Conservation (phyloP, 78 protist species). For the Dictyostelium discoideum region DNA sequence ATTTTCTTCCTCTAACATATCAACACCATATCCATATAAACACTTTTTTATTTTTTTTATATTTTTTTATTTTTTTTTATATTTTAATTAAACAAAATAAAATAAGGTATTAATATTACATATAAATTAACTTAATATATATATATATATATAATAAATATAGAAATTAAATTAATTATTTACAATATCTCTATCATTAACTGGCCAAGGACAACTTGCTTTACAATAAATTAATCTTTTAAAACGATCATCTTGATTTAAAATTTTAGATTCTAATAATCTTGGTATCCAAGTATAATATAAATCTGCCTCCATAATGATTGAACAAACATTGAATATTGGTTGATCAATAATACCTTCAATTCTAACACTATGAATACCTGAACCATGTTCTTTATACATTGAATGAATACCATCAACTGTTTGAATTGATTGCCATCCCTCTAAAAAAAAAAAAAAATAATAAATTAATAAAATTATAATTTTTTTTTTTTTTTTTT, state of each 20-base stretch:
- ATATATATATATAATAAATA: not conserved
- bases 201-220: constrained; percentile 63
- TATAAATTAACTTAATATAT: not conserved
- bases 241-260: constrained; percentile 9
- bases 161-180: not conserved
- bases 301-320: constrained; percentile 34
- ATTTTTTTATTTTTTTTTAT: too few species aligned
- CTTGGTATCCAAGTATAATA: constrained; percentile 67
- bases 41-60: too few species aligned
- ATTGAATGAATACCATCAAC: constrained; percentile 44
- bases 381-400: constrained; percentile 62
- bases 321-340: constrained; percentile 43
- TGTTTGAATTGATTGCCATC: constrained; percentile 55
- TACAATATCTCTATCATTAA: constrained; percentile 39
- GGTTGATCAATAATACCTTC: constrained; percentile 59
- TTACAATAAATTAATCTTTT: constrained; percentile 29
- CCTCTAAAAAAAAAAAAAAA: not conserved
- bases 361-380: constrained; percentile 61
- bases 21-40: constrained; percentile 67
- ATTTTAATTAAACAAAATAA: too few species aligned
- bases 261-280: not conserved
- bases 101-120: too few species aligned
- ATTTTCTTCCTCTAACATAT: constrained; percentile 54
- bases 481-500: too few species aligned
- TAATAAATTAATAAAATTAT: not conserved